These are phyloP conservation scores for Penicillium lagena DNA, from an alignment of 495 filamentous ascomycete species.

Conservation along the genomic window DNA sequence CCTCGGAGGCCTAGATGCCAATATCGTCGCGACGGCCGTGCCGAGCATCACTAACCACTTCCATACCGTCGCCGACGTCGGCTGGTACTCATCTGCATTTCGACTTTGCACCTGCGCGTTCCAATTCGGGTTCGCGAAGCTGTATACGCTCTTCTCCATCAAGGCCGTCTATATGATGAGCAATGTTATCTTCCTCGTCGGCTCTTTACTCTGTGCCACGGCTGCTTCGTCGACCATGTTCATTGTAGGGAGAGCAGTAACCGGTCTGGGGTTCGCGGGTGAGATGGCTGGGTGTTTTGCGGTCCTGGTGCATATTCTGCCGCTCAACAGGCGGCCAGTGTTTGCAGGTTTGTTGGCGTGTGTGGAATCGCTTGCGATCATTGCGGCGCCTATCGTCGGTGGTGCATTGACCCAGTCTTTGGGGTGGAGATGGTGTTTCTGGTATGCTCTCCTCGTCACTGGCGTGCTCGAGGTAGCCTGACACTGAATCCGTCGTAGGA, in stretches of 20 bases:
- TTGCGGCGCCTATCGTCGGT: conserved; percentile 18
- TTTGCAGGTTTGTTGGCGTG: conserved; percentile 31
- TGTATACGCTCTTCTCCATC: conserved; percentile 21
- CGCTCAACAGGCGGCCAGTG: conserved; percentile 28
- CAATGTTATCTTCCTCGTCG: conserved; percentile 18
- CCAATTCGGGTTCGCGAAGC: conserved; percentile 26
- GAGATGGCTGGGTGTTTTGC: conserved; percentile 18
- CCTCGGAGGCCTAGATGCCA: conserved; percentile 11
- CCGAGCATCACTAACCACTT: conserved; percentile 22
- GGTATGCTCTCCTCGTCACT: not conserved
- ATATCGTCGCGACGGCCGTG: conserved; percentile 23
- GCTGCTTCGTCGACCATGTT: conserved; percentile 20
- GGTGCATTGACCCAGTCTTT: conserved; percentile 21
- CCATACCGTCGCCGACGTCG: conserved; percentile 17
- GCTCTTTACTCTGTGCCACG: conserved; percentile 22
- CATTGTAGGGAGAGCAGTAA: conserved; percentile 25
- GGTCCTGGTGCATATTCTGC: conserved; percentile 20
- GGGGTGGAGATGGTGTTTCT: conserved; percentile 29
- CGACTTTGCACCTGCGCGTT: conserved; percentile 22
- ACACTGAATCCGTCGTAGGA: conserved; percentile 5
- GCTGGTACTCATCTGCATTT: conserved; percentile 23
- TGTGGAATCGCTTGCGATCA: conserved; percentile 19
- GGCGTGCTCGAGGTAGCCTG: not conserved
- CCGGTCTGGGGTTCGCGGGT: conserved; percentile 20
- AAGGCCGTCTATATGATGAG: conserved; percentile 18